Conservation (phyloP, 495 filamentous ascomycete species). For the Podospora sp. region DNA sequence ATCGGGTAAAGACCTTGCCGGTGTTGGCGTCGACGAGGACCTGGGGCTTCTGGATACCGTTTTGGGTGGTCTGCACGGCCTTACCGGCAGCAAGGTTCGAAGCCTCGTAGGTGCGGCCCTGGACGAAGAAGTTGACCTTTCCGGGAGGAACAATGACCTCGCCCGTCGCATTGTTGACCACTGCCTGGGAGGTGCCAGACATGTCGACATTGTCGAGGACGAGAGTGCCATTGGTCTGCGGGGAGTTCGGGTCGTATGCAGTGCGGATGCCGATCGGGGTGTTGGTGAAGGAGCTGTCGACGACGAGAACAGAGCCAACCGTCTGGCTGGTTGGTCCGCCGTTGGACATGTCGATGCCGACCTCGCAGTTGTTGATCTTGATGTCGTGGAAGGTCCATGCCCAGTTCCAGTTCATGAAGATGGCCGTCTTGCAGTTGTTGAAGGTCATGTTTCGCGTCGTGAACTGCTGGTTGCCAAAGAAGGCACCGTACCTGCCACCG, state of each 20-base stretch:
- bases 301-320: conserved; percentile 78
- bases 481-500: conserved; percentile 81
- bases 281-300: conserved; percentile 77
- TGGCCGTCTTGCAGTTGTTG: conserved; percentile 84
- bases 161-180: conserved; percentile 59
- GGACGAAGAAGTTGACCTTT: conserved; percentile 69
- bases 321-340: conserved; percentile 60
- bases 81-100: conserved; percentile 42
- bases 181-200: conserved; percentile 51
- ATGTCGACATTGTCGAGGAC: conserved; percentile 89
- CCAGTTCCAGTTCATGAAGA: conserved; percentile 97
- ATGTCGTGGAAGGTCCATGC: conserved; percentile 84
- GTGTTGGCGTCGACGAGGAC: conserved; percentile 53
- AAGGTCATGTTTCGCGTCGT: conserved; percentile 90
- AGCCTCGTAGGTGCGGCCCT: conserved; percentile 69
- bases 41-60: conserved; percentile 57
- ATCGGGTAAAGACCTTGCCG: conserved; percentile 64
- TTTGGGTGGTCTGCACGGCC: conserved; percentile 54
- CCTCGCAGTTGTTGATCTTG: conserved; percentile 74
- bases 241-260: conserved; percentile 63
- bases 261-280: conserved; percentile 75
- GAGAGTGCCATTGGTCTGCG: conserved; percentile 72
- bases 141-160: conserved; percentile 69
- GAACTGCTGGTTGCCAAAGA: conserved; percentile 94
- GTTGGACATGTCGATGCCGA: conserved; percentile 82